Evolutionary conservation across 164 flowering plant species (phyloP).

Genomic region (Stephania japonica): DNA sequence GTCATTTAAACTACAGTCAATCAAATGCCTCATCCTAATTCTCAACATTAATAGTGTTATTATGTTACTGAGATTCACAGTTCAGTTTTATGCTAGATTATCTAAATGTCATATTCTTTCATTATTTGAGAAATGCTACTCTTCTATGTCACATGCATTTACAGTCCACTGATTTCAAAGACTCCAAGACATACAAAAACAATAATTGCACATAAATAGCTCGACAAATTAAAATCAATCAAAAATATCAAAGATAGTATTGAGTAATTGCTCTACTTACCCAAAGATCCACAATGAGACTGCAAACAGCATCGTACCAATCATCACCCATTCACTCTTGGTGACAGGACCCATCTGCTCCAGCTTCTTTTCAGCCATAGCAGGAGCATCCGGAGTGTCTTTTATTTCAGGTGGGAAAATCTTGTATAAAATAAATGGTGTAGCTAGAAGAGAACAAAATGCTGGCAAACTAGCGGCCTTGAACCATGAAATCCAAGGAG

Average conservation of each 20-base stretch:
- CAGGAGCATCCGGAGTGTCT: slow-evolving; percentile 95
- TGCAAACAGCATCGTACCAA: slow-evolving; percentile 85
- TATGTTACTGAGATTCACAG: too few relatives aligned
- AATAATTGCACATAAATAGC: background rate
- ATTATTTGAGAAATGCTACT: too few relatives aligned
- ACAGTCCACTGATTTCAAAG: background rate
- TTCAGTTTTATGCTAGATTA: too few relatives aligned
- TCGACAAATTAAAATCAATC: background rate
- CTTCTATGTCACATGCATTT: background rate
- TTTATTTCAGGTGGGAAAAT: slow-evolving; percentile 88
- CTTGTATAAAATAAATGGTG: slow-evolving; percentile 68
- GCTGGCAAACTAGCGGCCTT: slow-evolving; percentile 91
- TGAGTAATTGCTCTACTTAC: slow-evolving; percentile 30
- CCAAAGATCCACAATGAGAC: slow-evolving; percentile 88
- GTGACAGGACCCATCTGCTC: slow-evolving; percentile 86
- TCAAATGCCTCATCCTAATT: too few relatives aligned
- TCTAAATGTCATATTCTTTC: too few relatives aligned
- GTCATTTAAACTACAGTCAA: too few relatives aligned
- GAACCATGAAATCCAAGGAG: slow-evolving; percentile 93
- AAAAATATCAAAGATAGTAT: background rate
- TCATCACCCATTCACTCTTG: slow-evolving; percentile 81
- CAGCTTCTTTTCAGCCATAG: slow-evolving; percentile 64
- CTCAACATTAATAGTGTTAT: too few relatives aligned
- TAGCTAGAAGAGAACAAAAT: slow-evolving; percentile 52
- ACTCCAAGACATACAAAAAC: background rate